Conservation (phyloP, 352 stramenopile genomes). For the Phytophthora tentaculata region DNA sequence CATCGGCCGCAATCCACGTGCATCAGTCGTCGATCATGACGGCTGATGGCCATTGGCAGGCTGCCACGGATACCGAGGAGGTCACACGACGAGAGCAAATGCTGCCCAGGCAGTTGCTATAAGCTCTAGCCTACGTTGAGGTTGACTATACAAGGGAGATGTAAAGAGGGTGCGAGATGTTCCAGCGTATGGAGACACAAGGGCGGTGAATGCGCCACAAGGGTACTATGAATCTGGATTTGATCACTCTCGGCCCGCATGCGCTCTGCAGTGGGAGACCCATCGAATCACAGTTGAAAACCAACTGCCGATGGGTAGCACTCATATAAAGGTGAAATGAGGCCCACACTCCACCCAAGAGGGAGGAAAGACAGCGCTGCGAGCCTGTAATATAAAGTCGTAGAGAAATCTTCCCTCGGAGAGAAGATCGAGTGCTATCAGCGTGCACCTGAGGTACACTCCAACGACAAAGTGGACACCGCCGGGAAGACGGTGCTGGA, state of each 20-base stretch:
- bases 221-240: constrained; percentile 82
- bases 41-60: constrained; percentile 47
- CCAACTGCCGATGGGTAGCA: constrained; percentile 74
- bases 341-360: constrained; percentile 45
- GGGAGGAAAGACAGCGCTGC: constrained; percentile 40
- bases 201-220: constrained; percentile 61
- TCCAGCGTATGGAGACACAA: constrained; percentile 84
- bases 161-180: constrained; percentile 37
- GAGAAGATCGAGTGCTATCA: constrained; percentile 83
- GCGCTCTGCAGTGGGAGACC: constrained; percentile 61
- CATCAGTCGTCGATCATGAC: constrained; percentile 45
- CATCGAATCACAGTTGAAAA: constrained; percentile 75
- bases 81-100: constrained; percentile 11
- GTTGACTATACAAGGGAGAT: background rate
- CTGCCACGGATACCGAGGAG: constrained; percentile 22
- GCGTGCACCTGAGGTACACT: constrained; percentile 74
- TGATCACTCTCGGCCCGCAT: constrained; percentile 55
- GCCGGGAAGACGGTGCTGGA: constrained; percentile 50
- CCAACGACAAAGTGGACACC: constrained; percentile 48
- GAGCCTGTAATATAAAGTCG: constrained; percentile 28
- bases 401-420: constrained; percentile 52
- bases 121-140: background rate
- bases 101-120: constrained; percentile 34
- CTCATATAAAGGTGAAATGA: constrained; percentile 59
- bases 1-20: constrained; percentile 40